Evolutionary conservation across 176 grass and related monocot genomes (phyloP).

Genomic region (Zoysia pacifica): DNA sequence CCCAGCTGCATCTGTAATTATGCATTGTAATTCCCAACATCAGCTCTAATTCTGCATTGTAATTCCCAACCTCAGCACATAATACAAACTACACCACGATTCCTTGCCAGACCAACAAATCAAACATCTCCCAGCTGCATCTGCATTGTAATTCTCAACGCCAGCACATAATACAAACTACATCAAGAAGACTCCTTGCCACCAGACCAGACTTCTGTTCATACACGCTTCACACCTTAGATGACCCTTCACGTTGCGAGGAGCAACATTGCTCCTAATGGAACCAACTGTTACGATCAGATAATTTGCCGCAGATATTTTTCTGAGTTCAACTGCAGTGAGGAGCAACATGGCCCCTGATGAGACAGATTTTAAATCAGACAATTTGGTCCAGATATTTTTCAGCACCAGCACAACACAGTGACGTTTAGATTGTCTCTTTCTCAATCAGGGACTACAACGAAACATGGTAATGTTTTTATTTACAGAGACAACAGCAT

Average conservation of each 20-base stretch:
- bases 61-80: neutral
- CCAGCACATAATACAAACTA: neutral
- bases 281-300: neutral
- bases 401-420: no score
- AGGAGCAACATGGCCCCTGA: no score
- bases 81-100: neutral
- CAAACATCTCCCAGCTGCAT: neutral
- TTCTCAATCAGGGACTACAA: conserved; percentile 36
- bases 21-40: no score
- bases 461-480: conserved; percentile 30
- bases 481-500: conserved; percentile 53
- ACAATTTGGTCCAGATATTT: no score
- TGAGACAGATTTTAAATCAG: no score
- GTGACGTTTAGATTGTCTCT: neutral
- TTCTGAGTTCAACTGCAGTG: neutral
- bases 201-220: no score
- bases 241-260: neutral
- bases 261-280: neutral
- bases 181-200: neutral
- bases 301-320: neutral
- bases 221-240: neutral
- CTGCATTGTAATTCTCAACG: neutral
- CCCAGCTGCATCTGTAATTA: neutral
- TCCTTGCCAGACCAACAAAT: neutral
- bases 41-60: neutral